phyloP scores from a whole-genome alignment of 441 rosid genomes.

The Jatropha podagrica region DNA sequence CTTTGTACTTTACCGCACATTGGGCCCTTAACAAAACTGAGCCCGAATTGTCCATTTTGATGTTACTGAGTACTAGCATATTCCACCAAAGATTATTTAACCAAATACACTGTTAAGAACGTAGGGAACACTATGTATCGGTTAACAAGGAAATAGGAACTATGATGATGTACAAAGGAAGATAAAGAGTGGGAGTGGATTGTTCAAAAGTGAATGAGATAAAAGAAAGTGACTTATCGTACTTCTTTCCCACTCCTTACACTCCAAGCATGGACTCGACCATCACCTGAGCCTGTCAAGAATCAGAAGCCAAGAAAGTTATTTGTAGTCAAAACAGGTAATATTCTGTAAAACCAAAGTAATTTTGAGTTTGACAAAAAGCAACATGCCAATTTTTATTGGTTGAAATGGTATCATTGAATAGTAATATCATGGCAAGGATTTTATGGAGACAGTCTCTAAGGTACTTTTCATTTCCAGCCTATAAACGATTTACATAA shows the following conservation, averaged over 20 bases:
- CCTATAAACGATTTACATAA: not conserved
- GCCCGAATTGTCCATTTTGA: not conserved
- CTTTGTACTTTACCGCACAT: too few species aligned
- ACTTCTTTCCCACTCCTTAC: conserved; percentile 90
- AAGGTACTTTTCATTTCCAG: not conserved
- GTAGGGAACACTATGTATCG: not conserved
- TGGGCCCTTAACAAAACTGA: not conserved
- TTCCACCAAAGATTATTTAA: not conserved
- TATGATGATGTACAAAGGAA: not conserved
- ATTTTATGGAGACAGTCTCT: not conserved
- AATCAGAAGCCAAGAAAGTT: conserved; percentile 21
- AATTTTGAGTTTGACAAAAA: conserved; percentile 1
- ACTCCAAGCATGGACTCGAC: conserved; percentile 87
- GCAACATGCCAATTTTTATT: not conserved
- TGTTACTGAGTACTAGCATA: not conserved
- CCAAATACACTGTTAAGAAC: not conserved
- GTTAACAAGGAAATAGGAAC: not conserved
- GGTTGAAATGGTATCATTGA: not conserved
- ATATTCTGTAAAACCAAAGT: not conserved
- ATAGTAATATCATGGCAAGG: not conserved
- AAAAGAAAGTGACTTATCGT: conserved; percentile 26
- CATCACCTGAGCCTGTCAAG: conserved; percentile 88
- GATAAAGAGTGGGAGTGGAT: not conserved
- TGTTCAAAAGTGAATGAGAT: not conserved
- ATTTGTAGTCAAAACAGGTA: conserved; percentile 12